Evolutionary conservation across 176 grass and related monocot species (phyloP), one percentile per base, ranked within the genome.

Genomic region (Pontederia paniculata): DNA sequence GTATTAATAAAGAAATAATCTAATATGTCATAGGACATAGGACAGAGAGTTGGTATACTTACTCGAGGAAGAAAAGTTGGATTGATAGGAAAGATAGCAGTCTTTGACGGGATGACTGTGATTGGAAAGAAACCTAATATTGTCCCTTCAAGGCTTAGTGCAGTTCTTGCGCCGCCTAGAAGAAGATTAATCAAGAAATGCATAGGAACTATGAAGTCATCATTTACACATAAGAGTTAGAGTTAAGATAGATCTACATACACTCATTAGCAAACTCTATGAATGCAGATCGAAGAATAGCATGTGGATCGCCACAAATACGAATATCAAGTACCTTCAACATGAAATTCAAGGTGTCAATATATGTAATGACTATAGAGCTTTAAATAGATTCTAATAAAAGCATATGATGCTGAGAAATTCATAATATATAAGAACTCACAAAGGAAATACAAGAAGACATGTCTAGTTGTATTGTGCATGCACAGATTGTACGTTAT

Each of bases 281-380:
- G 22, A 81, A 76, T 19, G 67, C 73, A 50, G 62, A 81, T 9
- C 72, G 69, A 60, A 76, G 67, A n/a, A 44, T 42, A 21, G 61
- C 71, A 10, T 22, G 43, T 21, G 67, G 54, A 10, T 81, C 61
- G 45, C 78, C 72, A 31, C 73, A 81, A 9, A 81, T 44, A 21
- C 78, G 78, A 15, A 72, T 75, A 31, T 81, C 67, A 25, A 76
- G 42, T 13, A 76, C 72, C 78, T 76, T 63, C 74, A 66, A 12
- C 44, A 51, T 47, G 3, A 64, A 8, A 60, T 52, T 10, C 12
- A 64, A 15, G 19, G 9, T 2, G 2, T 10, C 15, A 0, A 48
- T 48, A 14, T n/a, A 48, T 48, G 11, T 15, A 4, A 48, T 48
- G 11, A 14, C 45, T 0, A 12, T 48, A 2, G 45, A 9, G 14